Conservation (phyloP, 2,329 filamentous ascomycete genomes). For the Westerdykella ornata region DNA sequence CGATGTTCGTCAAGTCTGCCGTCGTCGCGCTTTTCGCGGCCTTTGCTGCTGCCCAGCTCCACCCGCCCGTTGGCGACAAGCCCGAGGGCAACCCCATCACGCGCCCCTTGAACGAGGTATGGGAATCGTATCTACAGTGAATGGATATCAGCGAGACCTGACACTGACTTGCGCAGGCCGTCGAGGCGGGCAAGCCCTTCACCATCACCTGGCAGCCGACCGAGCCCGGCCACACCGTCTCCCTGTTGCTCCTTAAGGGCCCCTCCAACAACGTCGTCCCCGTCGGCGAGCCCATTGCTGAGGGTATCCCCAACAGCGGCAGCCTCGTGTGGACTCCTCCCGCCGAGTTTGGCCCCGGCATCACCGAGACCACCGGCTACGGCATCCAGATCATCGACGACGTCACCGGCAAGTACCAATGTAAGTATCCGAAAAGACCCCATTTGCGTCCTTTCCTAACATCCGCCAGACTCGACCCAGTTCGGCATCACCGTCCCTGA, state of each 20-base stretch:
- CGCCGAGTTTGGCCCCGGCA: conserved; percentile 39
- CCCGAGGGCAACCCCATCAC: conserved; percentile 50
- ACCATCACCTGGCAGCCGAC: conserved; percentile 53
- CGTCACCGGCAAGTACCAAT: conserved; percentile 55
- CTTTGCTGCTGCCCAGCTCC: conserved; percentile 41
- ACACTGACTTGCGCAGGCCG: conserved; percentile 31
- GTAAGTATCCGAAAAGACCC: conserved; percentile 13
- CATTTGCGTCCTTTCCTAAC: neutral
- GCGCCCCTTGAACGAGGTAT: conserved; percentile 44
- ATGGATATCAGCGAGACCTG: neutral
- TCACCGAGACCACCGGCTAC: conserved; percentile 46
- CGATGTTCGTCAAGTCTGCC: conserved; percentile 34
- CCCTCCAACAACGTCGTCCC: conserved; percentile 50
- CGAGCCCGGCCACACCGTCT: conserved; percentile 43
- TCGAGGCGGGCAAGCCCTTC: conserved; percentile 52
- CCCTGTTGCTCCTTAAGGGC: conserved; percentile 55
- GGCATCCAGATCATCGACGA: conserved; percentile 57
- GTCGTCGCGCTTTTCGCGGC: conserved; percentile 48
- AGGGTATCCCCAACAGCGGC: conserved; percentile 52
- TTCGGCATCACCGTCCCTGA: conserved; percentile 43
- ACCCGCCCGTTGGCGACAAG: conserved; percentile 21
- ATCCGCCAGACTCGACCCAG: conserved; percentile 40
- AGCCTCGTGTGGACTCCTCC: conserved; percentile 50
- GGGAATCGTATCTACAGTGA: conserved; percentile 5
- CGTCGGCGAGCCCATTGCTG: conserved; percentile 45